Percentiles rank a stretch among this genome's conserved stretches.
Conservation (phyloP, 192 early-diverging fungal genomes). For the Chytriomyces confervae region DNA sequence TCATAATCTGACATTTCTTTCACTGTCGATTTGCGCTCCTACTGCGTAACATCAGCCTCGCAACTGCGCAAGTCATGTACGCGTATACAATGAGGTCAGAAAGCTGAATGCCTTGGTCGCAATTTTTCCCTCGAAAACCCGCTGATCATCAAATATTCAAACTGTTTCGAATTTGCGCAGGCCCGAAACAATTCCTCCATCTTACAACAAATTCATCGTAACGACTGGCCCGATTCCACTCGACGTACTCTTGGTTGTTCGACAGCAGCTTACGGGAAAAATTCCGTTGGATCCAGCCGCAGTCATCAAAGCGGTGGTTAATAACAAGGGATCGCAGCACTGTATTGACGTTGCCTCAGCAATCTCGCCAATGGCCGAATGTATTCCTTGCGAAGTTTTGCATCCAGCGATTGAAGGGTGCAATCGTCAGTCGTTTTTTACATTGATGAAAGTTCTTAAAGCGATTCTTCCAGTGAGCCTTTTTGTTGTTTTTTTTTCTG, state of each 20-base stretch:
- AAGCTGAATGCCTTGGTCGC: neutral
- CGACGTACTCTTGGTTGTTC: neutral
- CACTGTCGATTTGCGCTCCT: too few species aligned
- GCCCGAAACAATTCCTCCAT: conserved; percentile 54
- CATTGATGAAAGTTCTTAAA: conserved; percentile 27
- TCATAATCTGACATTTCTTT: neutral
- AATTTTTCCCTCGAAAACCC: neutral
- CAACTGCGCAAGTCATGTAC: conserved; percentile 55
- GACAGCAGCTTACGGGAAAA: conserved; percentile 10
- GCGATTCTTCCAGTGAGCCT: conserved; percentile 31
- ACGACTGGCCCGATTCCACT: conserved; percentile 29
- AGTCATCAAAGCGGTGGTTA: conserved; percentile 11
- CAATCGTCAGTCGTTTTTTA: conserved; percentile 45
- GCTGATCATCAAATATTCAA: too few species aligned
- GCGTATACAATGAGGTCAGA: conserved; percentile 46
- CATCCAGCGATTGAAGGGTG: conserved; percentile 54
- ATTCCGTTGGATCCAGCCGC: conserved; percentile 3
- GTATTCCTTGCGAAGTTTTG: conserved; percentile 19
- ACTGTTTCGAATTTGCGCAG: neutral
- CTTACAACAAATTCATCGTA: conserved; percentile 42
- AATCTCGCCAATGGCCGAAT: conserved; percentile 4
- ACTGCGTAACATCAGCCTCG: conserved; percentile 14
- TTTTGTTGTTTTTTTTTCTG: neutral
- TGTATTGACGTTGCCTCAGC: neutral
- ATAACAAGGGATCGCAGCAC: neutral